A percentile compares a stretch with the other conserved stretches of the same genome.
These are phyloP conservation scores for Rhodotorula sp. DNA, from an alignment of 1,284 basidiomycete species.

Conservation along the genomic window DNA sequence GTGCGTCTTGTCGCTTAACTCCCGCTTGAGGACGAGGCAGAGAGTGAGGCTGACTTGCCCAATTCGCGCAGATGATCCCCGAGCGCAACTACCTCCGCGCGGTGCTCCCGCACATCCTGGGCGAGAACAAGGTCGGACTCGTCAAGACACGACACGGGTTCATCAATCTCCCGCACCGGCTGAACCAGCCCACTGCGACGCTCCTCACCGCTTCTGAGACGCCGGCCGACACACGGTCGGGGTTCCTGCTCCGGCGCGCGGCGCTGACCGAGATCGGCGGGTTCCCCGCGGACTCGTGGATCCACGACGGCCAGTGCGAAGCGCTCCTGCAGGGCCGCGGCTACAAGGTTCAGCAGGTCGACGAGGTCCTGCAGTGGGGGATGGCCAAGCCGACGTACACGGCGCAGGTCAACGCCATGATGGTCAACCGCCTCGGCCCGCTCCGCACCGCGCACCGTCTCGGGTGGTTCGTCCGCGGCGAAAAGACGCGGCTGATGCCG, in stretches of 20 bases:
- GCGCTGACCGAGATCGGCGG: conserved; percentile 46
- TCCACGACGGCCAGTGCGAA: conserved; percentile 45
- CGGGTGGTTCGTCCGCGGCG: conserved; percentile 41
- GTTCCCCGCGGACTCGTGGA: conserved; percentile 44
- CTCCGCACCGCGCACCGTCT: conserved; percentile 41
- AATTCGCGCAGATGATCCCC: conserved; percentile 41
- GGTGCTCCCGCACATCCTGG: conserved; percentile 42
- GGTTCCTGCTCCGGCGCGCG: conserved; percentile 45
- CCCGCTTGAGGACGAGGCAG: not conserved
- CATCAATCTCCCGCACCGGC: conserved; percentile 46
- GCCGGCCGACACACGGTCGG: conserved; percentile 42
- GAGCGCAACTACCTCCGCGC: conserved; percentile 46
- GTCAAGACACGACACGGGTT: conserved; percentile 45
- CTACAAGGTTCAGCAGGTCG: conserved; percentile 40
- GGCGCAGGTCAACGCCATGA: conserved; percentile 37
- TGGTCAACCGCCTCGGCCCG: conserved; percentile 39
- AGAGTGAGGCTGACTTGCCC: not conserved
- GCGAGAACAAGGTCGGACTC: conserved; percentile 42
- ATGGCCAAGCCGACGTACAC: conserved; percentile 41
- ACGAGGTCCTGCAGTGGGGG: conserved; percentile 45
- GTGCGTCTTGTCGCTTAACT: conserved; percentile 24
- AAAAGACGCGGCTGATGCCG: conserved; percentile 39
- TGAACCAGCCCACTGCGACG: conserved; percentile 39
- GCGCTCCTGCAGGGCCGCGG: conserved; percentile 43
- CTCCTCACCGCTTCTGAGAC: conserved; percentile 43